phyloP scores from a whole-genome alignment of 106 monocot species.

The Allium sativum region DNA sequence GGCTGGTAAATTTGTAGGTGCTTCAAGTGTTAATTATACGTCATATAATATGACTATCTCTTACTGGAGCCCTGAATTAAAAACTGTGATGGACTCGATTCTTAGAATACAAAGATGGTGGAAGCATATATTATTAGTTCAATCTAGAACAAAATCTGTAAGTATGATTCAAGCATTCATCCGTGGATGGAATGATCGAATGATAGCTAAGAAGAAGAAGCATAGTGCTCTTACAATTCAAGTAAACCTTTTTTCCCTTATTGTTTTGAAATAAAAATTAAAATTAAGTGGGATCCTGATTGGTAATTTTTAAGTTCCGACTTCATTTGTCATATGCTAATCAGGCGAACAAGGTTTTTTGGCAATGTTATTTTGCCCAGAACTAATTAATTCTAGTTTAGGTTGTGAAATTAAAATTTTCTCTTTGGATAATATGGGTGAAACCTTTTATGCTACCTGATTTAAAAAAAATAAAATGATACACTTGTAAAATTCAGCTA shows the following conservation, averaged over 20 bases:
- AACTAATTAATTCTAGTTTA: neutral
- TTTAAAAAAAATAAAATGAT: neutral
- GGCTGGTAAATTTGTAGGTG: conserved; percentile 23
- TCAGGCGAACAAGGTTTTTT: no score
- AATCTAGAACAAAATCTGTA: conserved; percentile 14
- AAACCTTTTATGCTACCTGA: neutral
- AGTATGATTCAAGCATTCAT: conserved; percentile 28
- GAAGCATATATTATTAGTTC: conserved; percentile 21
- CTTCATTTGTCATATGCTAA: neutral
- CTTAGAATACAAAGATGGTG: conserved; percentile 57
- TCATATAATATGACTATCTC: neutral
- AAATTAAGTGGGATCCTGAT: neutral
- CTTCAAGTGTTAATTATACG: conserved; percentile 15
- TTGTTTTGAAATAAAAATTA: neutral
- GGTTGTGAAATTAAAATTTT: neutral
- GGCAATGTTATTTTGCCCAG: neutral
- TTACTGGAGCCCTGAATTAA: conserved; percentile 16
- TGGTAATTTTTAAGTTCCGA: neutral
- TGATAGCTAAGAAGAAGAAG: conserved; percentile 8
- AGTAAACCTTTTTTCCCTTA: conserved; percentile 3
- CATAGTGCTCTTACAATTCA: conserved; percentile 25
- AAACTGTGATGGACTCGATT: conserved; percentile 15
- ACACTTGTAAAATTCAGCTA: neutral
- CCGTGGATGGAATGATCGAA: conserved; percentile 24
- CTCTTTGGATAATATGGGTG: neutral